Percentiles rank a stretch among this genome's conserved stretches.
Evolutionary conservation across 306 rosid species (phyloP).

Genomic region (Gillenia trifoliata): DNA sequence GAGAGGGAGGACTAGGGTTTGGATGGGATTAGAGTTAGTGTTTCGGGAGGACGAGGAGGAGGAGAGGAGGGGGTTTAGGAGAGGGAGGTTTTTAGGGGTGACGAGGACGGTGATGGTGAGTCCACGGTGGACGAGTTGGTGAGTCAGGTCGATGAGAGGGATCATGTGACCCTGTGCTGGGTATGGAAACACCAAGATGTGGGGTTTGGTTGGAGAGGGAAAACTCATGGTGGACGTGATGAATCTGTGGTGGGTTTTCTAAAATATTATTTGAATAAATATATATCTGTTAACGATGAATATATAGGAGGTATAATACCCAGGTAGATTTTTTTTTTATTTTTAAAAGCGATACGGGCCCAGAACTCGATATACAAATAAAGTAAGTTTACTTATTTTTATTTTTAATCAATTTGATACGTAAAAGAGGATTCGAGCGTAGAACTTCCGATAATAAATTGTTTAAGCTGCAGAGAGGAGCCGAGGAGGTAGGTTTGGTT

Average conservation of each 20-base stretch:
- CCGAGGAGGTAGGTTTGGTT: too few species aligned
- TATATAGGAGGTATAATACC: too few species aligned
- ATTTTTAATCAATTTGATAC: too few species aligned
- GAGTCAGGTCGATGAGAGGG: constrained; percentile 21
- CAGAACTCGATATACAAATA: too few species aligned
- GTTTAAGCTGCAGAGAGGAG: too few species aligned
- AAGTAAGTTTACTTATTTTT: too few species aligned
- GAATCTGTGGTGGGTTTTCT: neutral
- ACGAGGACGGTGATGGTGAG: constrained; percentile 21
- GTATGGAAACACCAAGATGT: constrained; percentile 8
- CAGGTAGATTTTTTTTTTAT: too few species aligned
- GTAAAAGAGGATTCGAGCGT: too few species aligned
- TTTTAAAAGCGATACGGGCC: too few species aligned
- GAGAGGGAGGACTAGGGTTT: constrained; percentile 29
- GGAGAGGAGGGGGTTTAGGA: constrained; percentile 16
- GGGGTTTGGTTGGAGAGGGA: neutral
- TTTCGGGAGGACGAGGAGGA: neutral
- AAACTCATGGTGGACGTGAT: neutral
- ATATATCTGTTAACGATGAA: too few species aligned
- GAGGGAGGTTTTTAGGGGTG: constrained; percentile 25
- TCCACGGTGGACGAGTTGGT: constrained; percentile 5
- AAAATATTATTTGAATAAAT: too few species aligned
- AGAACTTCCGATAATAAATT: too few species aligned
- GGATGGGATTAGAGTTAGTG: neutral
- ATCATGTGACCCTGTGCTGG: constrained; percentile 29